Base-by-base conservation (phyloP, 2,329 filamentous ascomycete species). In the Diaporthe vexans region DNA sequence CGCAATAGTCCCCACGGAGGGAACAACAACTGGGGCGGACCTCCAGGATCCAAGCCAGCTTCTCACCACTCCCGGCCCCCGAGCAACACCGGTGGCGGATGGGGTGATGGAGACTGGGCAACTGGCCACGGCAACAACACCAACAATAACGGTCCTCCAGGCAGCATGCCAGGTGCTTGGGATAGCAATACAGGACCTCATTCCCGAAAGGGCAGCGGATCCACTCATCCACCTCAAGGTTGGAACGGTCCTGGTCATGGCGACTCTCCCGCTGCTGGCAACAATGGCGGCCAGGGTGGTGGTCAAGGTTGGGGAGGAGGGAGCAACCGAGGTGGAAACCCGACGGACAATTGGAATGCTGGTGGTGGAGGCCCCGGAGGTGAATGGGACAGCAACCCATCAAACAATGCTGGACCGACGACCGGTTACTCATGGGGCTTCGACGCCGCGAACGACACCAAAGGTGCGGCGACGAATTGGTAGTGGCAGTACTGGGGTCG, bases 401-500 rank as follows among this genome's bases (percentile, higher is more conserved):
- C 67, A 13, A 70, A 71, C 35, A 69, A 75, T n/a, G 72, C 67
- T 19, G 74, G 58, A 26, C 58, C 71, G 10, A 70, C 65, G 13
- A 37, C 19, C 24, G n/a, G 40, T 43, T 19, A 10, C 26, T 33
- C 65, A 0, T 73, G 74, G 71, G 40, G 51, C 11, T 10, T 26
- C 1, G 48, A 67, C 29, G 10, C 54, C 17, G 74, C 71, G 10
- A 63, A 69, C 3, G 48, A 75, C 65, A 75, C 74, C 35, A 54
- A 56, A 54, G 74, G 71, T 13, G 56, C 68, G 40, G 58, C 65
- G 19, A 43, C 17, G 11, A 61, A 70, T 59, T 75, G 74, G 74
- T 75, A 75, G 74, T 19, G 35, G 48, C 67, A 54, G 48, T 54
- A 54, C 48, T 54, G 54, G 29, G 29, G 54, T 59, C 56, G 54